These are phyloP conservation scores for Hortiboletus rubellus DNA, from an alignment of 1,284 basidiomycete genomes.

Conservation along the genomic window DNA sequence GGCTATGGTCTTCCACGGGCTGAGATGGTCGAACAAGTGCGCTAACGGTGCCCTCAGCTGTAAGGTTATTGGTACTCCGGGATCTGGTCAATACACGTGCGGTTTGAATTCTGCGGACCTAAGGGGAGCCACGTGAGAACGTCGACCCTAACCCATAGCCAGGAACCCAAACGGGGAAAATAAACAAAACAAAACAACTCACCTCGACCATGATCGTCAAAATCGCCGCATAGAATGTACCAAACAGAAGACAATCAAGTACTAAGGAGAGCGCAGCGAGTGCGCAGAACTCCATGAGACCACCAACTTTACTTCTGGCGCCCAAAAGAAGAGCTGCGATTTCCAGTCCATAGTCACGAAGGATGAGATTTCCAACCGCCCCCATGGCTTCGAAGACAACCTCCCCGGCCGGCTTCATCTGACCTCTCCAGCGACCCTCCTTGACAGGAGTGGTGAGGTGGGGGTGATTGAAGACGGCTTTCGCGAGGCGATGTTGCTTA, in stretches of 20 bases:
- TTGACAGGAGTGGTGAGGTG: constrained; percentile 61
- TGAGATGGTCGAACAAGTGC: constrained; percentile 28
- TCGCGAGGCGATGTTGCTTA: constrained; percentile 91
- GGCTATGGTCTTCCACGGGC: constrained; percentile 23
- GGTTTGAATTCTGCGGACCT: constrained; percentile 53
- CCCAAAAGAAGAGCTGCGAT: constrained; percentile 88
- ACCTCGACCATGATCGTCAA: constrained; percentile 95
- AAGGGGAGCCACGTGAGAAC: constrained; percentile 3
- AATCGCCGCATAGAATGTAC: constrained; percentile 89
- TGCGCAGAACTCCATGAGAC: constrained; percentile 93
- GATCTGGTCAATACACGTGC: constrained; percentile 45
- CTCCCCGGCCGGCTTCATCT: constrained; percentile 76
- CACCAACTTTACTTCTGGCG: constrained; percentile 85
- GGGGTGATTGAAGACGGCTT: constrained; percentile 88
- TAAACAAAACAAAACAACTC: constrained; percentile 31
- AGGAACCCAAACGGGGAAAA: neutral
- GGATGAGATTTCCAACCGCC: constrained; percentile 77
- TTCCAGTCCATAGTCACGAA: constrained; percentile 92
- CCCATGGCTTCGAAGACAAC: constrained; percentile 85
- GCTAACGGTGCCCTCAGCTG: constrained; percentile 33
- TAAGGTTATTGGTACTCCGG: constrained; percentile 34
- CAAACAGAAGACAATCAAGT: constrained; percentile 87
- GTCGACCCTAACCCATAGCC: constrained; percentile 21
- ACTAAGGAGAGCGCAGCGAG: constrained; percentile 85
- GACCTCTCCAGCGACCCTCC: constrained; percentile 43